phyloP scores from a whole-genome alignment of 2,329 filamentous ascomycete species.

The Claviceps paspali region DNA sequence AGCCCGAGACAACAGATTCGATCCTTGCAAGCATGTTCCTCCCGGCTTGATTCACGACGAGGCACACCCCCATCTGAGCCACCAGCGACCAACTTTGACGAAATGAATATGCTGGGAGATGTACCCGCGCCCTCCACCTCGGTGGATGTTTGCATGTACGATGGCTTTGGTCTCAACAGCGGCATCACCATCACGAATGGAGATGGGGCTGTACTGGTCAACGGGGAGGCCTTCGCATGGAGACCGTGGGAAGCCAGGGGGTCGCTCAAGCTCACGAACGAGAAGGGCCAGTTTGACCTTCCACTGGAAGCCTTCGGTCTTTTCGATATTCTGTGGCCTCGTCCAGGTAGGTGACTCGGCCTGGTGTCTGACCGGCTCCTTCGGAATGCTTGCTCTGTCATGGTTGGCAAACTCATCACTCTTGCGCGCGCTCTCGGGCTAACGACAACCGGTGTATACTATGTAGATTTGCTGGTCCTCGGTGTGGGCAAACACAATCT shows the following conservation, averaged over 20 bases:
- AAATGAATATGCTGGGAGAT: conserved; percentile 64
- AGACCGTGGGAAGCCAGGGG: conserved; percentile 53
- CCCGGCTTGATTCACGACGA: conserved; percentile 7
- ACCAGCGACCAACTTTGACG: conserved; percentile 47
- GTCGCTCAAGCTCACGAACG: conserved; percentile 45
- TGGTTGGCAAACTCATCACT: neutral
- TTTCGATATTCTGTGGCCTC: conserved; percentile 67
- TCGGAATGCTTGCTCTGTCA: neutral
- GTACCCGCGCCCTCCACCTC: conserved; percentile 65
- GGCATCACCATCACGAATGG: conserved; percentile 56
- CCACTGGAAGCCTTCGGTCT: conserved; percentile 56
- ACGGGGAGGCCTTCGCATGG: conserved; percentile 82
- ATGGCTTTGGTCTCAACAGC: conserved; percentile 79
- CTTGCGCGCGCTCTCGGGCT: neutral
- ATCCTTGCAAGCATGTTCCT: conserved; percentile 7
- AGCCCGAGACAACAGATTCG: neutral
- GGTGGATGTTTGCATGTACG: conserved; percentile 65
- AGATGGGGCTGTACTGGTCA: conserved; percentile 62
- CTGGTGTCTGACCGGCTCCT: neutral
- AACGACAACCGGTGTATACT: neutral
- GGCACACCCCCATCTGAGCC: conserved; percentile 17
- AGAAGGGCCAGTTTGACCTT: conserved; percentile 70
- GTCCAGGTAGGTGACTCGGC: conserved; percentile 51
- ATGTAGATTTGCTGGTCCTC: conserved; percentile 76
- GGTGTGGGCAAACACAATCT: conserved; percentile 64